Evolutionary conservation across 306 rosid species (phyloP), one percentile per base, ranked within the genome.

Genomic region (Pyrus betulifolia): DNA sequence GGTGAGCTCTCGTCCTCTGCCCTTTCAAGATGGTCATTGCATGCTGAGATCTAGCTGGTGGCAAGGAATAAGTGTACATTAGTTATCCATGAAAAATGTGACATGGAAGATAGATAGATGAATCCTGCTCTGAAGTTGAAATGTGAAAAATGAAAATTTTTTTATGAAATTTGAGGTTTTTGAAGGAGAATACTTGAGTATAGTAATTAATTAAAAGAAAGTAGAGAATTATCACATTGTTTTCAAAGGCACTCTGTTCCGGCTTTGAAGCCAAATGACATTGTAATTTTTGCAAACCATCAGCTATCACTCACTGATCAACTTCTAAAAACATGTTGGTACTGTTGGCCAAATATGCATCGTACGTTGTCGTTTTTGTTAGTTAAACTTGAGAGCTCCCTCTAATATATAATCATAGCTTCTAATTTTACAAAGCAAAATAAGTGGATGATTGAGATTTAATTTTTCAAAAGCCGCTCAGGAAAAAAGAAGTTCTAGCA

Each of bases 101-200:
- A 67, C 8, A 31, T 30, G 63, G 58, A 78, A 30, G 45, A 49
- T 67, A 19, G 61, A 71, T 58, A 70, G 71, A 73, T 72, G 61
- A 40, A 27, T 67, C 49, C 69, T 52, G 61, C 25, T 49, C 76
- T 71, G 71, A 55, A 9, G 44, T 11, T 70, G 62, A 51, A 65
- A 80, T 52, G 25, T 46, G 22, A 78, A 62, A 49, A 66, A 54
- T 57, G 59, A 42, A 82, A 75, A 19, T 35, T 70, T 67, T 40
- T 33, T 35, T 79, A n/a, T 30, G 31, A 30, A 63, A 63, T 63
- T 17, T 63, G 68, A 17, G 42, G 6, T 63, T 30, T 63, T 23
- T 63, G 22, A 63, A 63, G n/a, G 40, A 15, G 8, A 13, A 63
- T 1, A 9, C 22, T 7, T 63, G 6, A 30, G 2, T 4, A 46